Base-by-base conservation (phyloP, 2,329 filamentous ascomycete species). In the Fusarium verticillioides region DNA sequence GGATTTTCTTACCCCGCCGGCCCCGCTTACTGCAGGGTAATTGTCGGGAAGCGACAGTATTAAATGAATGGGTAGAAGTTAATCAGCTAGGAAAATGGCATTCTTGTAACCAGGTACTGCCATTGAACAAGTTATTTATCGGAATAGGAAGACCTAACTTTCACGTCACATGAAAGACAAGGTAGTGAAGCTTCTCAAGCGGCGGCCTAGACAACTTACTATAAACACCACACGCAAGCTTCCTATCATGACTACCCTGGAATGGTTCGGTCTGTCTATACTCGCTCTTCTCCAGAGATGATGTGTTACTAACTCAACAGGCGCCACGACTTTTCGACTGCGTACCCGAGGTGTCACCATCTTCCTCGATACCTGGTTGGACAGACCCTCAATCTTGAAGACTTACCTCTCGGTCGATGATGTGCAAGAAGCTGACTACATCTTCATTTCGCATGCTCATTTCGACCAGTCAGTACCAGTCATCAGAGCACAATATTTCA, bases 101-200 rank as follows among this genome's bases (percentile, higher is more conserved):
- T 30, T 47, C 0, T 0, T 16, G 4, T 2, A 9, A 10, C 19
- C 11, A 1, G 19, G 1, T 26, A 1, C 4, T 19, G 13, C 13
- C 21, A 28, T 5, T 2, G 11, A 18, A 4, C 12, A 0, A 13
- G 7, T 5, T 3, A 19, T 1, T 0, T 5, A 19, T 26, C 7
- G 0, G 7, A 7, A 19, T 11, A 13, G 4, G 2, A 4, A 12
- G 10, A 26, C 23, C 0, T 9, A 26, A 2, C 7, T 19, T 9
- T 6, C 10, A 12, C 7, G 1, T 21, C 9, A 5, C 7, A 44
- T 5, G 1, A 5, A 44, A 2, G 15, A 12, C 2, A 26, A 19
- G 5, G 42, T 26, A 0, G 10, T 19, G 42, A 26, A 26, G 7
- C 23, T 8, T 23, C 19, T 18, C 7, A 12, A 4, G 21, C 3